These are phyloP conservation scores for Cystoisospora suis DNA, from an alignment of 169 alveolate genomes.

Conservation along the genomic window DNA sequence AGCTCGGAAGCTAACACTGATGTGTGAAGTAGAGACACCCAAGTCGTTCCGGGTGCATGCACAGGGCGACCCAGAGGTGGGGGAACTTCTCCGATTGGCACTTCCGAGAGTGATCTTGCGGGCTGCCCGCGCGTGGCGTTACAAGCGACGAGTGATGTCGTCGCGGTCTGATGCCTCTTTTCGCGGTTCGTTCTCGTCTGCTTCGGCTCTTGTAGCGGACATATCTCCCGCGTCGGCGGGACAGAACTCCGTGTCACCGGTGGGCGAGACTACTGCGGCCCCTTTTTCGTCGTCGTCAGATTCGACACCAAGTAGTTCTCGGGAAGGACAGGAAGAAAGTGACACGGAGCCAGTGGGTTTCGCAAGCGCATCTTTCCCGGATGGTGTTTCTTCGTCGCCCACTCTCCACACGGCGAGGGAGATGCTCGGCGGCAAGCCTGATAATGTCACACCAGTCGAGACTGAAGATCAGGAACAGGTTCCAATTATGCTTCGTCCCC, in stretches of 20 bases:
- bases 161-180: neutral
- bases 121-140: constrained; percentile 40
- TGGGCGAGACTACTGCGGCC: neutral
- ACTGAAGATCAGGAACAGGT: too few relatives aligned
- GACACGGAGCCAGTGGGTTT: too few relatives aligned
- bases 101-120: constrained; percentile 32
- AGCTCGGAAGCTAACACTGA: neutral
- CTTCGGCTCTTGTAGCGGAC: too few relatives aligned
- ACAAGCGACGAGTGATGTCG: neutral
- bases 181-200: too few relatives aligned
- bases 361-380: too few relatives aligned
- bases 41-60: constrained; percentile 57
- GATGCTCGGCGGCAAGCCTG: neutral
- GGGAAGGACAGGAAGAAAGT: neutral
- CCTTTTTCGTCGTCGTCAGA: too few relatives aligned
- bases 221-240: neutral
- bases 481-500: constrained; percentile 48
- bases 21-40: constrained; percentile 53
- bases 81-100: constrained; percentile 46
- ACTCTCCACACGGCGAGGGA: too few relatives aligned
- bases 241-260: too few relatives aligned
- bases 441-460: too few relatives aligned
- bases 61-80: constrained; percentile 51
- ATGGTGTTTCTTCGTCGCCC: neutral
- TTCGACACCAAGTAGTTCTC: too few relatives aligned